A percentile compares a stretch with the other conserved stretches of the same genome.
phyloP scores from a whole-genome alignment of 768 basidiomycete species.

The Bullera alba region DNA sequence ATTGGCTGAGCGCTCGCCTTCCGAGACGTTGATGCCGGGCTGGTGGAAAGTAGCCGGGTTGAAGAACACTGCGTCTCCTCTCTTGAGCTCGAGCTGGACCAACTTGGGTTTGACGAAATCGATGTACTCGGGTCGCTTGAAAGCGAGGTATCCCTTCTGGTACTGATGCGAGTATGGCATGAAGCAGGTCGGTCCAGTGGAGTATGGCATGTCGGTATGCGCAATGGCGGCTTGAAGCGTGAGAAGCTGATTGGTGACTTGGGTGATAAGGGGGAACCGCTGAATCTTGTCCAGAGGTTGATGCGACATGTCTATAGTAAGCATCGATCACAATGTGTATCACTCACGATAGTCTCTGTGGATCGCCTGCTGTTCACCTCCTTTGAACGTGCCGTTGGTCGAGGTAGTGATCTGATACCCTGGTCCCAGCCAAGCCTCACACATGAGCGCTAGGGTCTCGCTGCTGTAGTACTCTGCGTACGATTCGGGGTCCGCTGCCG shows the following conservation, averaged over 20 bases:
- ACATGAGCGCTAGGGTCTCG: conserved; percentile 4
- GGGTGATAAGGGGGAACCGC: conserved; percentile 9
- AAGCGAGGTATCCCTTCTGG: conserved; percentile 10
- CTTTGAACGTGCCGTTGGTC: conserved; percentile 1
- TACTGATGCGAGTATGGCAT: conserved; percentile 15
- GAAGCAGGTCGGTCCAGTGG: conserved; percentile 15
- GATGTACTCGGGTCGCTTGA: conserved; percentile 7
- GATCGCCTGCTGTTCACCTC: conserved; percentile 3
- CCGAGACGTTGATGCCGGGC: conserved; percentile 7
- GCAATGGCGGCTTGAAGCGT: conserved; percentile 19
- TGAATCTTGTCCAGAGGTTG: conserved; percentile 3
- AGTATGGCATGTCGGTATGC: conserved; percentile 15
- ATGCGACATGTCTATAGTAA: neutral
- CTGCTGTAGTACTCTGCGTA: conserved; percentile 12
- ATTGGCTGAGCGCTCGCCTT: conserved; percentile 1
- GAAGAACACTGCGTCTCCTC: conserved; percentile 20
- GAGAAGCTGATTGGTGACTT: conserved; percentile 8
- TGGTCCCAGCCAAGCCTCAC: conserved; percentile 16
- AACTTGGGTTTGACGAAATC: neutral
- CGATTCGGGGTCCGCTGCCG: neutral
- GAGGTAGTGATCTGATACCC: conserved; percentile 15
- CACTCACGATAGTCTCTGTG: conserved; percentile 21
- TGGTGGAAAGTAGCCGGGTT: conserved; percentile 15
- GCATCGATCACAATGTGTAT: neutral
- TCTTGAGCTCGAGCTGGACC: conserved; percentile 8